A percentile compares a stretch with the other conserved stretches of the same genome.
phyloP scores from a whole-genome alignment of 225 moss, liverwort and hornwort genomes.

The Marchantia paleacea region DNA sequence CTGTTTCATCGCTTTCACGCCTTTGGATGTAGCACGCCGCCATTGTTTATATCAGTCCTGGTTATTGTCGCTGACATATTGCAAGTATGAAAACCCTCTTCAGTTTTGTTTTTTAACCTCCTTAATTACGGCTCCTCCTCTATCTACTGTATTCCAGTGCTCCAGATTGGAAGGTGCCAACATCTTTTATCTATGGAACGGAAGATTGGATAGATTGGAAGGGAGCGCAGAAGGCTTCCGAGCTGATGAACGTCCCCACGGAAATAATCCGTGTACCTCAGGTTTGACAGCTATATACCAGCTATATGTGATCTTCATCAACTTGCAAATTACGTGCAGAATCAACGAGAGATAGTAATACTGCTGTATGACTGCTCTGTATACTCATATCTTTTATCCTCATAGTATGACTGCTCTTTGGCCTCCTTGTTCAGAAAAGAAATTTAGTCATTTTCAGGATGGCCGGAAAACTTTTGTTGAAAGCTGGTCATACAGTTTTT shows the following conservation, averaged over 20 bases:
- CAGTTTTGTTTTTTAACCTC: background rate
- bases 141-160: slow-evolving; percentile 45
- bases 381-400: too few relatives aligned
- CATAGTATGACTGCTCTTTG: background rate
- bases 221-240: slow-evolving; percentile 61
- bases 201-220: slow-evolving; percentile 85
- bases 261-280: slow-evolving; percentile 89
- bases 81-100: too few relatives aligned
- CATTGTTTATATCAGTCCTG: too few relatives aligned
- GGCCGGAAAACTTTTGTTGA: too few relatives aligned
- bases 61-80: too few relatives aligned
- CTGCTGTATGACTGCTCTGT: too few relatives aligned
- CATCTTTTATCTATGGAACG: slow-evolving; percentile 79
- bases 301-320: too few relatives aligned
- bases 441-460: too few relatives aligned
- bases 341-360: background rate
- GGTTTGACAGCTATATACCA: slow-evolving; percentile 37
- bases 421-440: background rate
- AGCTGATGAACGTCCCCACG: slow-evolving; percentile 64
- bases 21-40: too few relatives aligned
- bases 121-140: background rate
- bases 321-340: too few relatives aligned
- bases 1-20: too few relatives aligned
- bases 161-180: slow-evolving; percentile 85
- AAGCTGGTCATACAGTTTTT: too few relatives aligned